phyloP scores from a whole-genome alignment of 169 alveolate genomes.

The Plasmodium adleri region DNA sequence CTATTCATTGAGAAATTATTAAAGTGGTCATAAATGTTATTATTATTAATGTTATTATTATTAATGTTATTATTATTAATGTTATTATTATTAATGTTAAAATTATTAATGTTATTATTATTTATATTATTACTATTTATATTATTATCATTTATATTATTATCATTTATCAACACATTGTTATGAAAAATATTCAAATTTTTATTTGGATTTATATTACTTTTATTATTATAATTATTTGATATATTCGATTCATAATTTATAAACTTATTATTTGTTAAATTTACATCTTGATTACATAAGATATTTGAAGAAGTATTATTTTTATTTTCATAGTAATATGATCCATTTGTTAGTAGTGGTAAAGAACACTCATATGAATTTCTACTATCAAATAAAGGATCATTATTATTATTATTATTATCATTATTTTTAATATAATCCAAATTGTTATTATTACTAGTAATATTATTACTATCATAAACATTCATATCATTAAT shows the following conservation, averaged over 20 bases:
- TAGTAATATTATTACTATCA: not conserved
- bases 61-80: not conserved
- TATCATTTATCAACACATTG: not conserved
- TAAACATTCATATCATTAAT: not conserved
- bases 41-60: not conserved
- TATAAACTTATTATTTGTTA: not conserved
- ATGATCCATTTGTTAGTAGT: not conserved
- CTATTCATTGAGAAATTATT: too few species aligned
- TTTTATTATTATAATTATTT: not conserved
- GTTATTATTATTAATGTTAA: not conserved
- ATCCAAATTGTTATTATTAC: not conserved
- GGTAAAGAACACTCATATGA: not conserved
- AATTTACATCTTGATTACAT: not conserved
- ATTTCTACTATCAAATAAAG: not conserved
- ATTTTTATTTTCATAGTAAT: not conserved
- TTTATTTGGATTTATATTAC: not conserved
- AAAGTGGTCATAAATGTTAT: not conserved
- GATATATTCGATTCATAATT: not conserved
- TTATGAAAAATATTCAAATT: not conserved
- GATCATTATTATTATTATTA: constrained; percentile 1
- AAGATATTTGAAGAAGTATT: not conserved
- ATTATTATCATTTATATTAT: not conserved
- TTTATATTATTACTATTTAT: not conserved
- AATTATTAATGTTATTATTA: not conserved
- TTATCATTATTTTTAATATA: not conserved